phyloP scores from a whole-genome alignment of 2,329 filamentous ascomycete genomes.

The Calonectria hawksworthii region DNA sequence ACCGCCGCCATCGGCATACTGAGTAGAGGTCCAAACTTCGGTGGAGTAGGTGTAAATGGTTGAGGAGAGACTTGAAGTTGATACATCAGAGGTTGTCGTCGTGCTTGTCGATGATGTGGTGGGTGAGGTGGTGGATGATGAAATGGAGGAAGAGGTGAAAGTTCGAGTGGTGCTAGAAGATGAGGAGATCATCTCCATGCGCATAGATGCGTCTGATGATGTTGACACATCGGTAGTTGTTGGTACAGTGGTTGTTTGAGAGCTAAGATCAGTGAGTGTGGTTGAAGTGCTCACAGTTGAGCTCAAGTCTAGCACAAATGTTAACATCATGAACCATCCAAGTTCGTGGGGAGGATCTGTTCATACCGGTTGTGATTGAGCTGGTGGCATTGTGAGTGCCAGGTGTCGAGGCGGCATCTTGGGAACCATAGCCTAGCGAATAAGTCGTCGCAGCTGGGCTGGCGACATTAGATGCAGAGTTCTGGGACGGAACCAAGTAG shows the following conservation, averaged over 20 bases:
- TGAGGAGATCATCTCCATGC: slow-evolving; percentile 30
- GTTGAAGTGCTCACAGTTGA: slow-evolving; percentile 34
- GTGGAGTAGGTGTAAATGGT: slow-evolving; percentile 44
- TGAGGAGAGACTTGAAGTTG: slow-evolving; percentile 36
- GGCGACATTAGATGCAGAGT: slow-evolving; percentile 29
- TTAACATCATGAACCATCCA: not conserved
- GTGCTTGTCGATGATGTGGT: not conserved
- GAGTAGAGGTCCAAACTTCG: slow-evolving; percentile 42
- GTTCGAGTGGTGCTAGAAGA: slow-evolving; percentile 23
- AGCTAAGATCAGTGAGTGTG: slow-evolving; percentile 36
- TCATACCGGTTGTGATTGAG: slow-evolving; percentile 39
- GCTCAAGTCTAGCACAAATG: slow-evolving; percentile 20
- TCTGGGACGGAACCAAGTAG: slow-evolving; percentile 33
- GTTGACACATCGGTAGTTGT: slow-evolving; percentile 31
- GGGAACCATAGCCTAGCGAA: slow-evolving; percentile 12
- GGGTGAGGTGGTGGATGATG: slow-evolving; percentile 34
- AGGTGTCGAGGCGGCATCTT: slow-evolving; percentile 31
- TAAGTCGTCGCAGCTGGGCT: slow-evolving; percentile 30
- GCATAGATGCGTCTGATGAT: slow-evolving; percentile 16
- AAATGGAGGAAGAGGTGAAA: slow-evolving; percentile 32
- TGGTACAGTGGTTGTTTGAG: slow-evolving; percentile 26
- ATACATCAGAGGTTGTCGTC: slow-evolving; percentile 27
- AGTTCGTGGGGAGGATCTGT: not conserved
- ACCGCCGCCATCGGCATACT: slow-evolving; percentile 32
- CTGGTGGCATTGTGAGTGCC: slow-evolving; percentile 32